These are phyloP conservation scores for Gossypium gossypioides DNA, from an alignment of 441 rosid species.

Conservation along the genomic window DNA sequence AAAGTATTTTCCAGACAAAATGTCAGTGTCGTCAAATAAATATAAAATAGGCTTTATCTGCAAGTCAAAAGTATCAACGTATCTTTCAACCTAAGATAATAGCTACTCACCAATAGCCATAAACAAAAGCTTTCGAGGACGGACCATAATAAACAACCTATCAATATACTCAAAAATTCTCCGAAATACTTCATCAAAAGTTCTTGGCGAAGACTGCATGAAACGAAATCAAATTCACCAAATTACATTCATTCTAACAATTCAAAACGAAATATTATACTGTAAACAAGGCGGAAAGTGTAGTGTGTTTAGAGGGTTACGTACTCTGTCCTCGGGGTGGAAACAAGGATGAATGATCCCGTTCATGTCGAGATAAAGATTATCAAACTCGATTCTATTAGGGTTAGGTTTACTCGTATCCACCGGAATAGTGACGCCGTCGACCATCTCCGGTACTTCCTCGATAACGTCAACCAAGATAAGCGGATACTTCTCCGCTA, in stretches of 20 bases:
- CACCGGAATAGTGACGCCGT: conserved; percentile 56
- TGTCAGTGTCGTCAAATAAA: not conserved
- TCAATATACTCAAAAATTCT: conserved; percentile 74
- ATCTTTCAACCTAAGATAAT: not conserved
- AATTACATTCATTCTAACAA: not conserved
- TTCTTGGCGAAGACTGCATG: conserved; percentile 61
- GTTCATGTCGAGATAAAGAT: conserved; percentile 77
- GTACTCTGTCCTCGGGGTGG: conserved; percentile 61
- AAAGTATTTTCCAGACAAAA: conserved; percentile 13
- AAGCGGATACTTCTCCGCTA: conserved; percentile 68
- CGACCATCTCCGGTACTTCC: conserved; percentile 55
- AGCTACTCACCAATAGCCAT: conserved; percentile 68
- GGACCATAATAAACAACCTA: conserved; percentile 69
- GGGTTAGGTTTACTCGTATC: conserved; percentile 65
- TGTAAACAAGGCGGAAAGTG: not conserved
- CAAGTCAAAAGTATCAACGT: not conserved
- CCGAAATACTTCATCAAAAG: conserved; percentile 61
- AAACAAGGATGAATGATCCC: conserved; percentile 79
- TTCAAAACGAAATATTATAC: not conserved
- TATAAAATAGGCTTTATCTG: not conserved
- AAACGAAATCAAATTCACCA: conserved; percentile 5
- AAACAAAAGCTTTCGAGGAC: conserved; percentile 64
- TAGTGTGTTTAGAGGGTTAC: conserved; percentile 13
- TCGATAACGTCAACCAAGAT: conserved; percentile 57
- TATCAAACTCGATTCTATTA: conserved; percentile 57